Percentiles rank a stretch among this genome's conserved stretches.
These are phyloP conservation scores for Grigorovia humatica DNA, from an alignment of 805 yeast genomes.

Conservation along the genomic window DNA sequence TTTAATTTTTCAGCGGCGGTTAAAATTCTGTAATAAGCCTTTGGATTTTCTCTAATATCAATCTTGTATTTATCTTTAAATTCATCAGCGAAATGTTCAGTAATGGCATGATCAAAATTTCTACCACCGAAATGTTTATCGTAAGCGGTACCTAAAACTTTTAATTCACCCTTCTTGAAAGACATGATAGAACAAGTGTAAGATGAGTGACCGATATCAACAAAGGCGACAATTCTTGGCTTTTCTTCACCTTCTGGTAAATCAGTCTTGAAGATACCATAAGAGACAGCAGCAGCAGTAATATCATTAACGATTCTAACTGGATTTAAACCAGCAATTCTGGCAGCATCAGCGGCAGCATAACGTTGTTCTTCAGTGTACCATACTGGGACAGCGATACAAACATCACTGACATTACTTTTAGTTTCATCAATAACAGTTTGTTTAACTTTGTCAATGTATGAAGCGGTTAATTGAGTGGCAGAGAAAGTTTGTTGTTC, in stretches of 20 bases:
- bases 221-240: slow-evolving; percentile 81
- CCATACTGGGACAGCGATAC: slow-evolving; percentile 95
- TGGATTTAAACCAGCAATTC: slow-evolving; percentile 94
- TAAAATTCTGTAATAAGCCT: slow-evolving; percentile 89
- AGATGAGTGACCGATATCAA: slow-evolving; percentile 95
- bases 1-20: slow-evolving; percentile 87
- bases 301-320: slow-evolving; percentile 95
- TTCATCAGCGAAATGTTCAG: slow-evolving; percentile 89
- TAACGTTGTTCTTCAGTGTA: slow-evolving; percentile 95
- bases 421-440: slow-evolving; percentile 75
- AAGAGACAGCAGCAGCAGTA: slow-evolving; percentile 98
- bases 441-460: slow-evolving; percentile 78
- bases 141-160: slow-evolving; percentile 81
- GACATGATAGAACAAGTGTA: slow-evolving; percentile 84
- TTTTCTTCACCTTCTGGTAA: slow-evolving; percentile 76
- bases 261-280: slow-evolving; percentile 96
- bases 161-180: slow-evolving; percentile 92
- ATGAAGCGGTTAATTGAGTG: slow-evolving; percentile 91
- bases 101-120: slow-evolving; percentile 86
- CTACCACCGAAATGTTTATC: slow-evolving; percentile 98
- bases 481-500: slow-evolving; percentile 71
- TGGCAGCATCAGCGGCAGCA: slow-evolving; percentile 90
- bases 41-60: slow-evolving; percentile 81
- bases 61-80: slow-evolving; percentile 88
- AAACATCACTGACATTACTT: slow-evolving; percentile 68